phyloP scores from a whole-genome alignment of 1,139 yeast genomes.

The Debaryomyces sp. region DNA sequence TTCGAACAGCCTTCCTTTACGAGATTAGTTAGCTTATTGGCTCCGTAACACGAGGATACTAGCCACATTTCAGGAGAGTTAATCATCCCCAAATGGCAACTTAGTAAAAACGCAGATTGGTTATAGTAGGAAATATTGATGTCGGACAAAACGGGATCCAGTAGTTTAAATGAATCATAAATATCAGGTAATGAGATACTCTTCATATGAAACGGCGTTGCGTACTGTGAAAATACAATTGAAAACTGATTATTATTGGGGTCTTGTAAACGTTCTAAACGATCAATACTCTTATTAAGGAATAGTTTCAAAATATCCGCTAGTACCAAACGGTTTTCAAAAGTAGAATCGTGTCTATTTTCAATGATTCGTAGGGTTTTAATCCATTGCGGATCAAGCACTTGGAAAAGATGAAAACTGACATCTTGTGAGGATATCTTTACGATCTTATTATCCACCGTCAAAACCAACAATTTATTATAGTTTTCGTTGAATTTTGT shows the following conservation, averaged over 20 bases:
- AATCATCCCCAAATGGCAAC: slow-evolving; percentile 30
- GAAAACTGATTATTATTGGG: slow-evolving; percentile 17
- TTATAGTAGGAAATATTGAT: slow-evolving; percentile 26
- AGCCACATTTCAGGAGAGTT: slow-evolving; percentile 30
- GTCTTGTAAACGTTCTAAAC: slow-evolving; percentile 12
- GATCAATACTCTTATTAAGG: slow-evolving; percentile 15
- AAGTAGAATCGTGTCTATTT: slow-evolving; percentile 24
- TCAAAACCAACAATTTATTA: slow-evolving; percentile 36
- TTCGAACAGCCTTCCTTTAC: slow-evolving; percentile 29
- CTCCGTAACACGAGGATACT: slow-evolving; percentile 20
- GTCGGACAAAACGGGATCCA: slow-evolving; percentile 14
- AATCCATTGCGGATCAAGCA: slow-evolving; percentile 27
- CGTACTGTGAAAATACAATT: slow-evolving; percentile 27
- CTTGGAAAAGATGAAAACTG: slow-evolving; percentile 30
- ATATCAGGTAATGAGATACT: slow-evolving; percentile 25
- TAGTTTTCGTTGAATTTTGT: slow-evolving; percentile 37
- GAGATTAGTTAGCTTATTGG: slow-evolving; percentile 24
- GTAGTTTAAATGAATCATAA: slow-evolving; percentile 24
- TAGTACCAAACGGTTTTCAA: slow-evolving; percentile 19
- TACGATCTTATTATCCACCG: slow-evolving; percentile 30
- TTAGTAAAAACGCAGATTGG: slow-evolving; percentile 32
- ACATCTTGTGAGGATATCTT: slow-evolving; percentile 29
- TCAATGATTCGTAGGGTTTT: slow-evolving; percentile 21
- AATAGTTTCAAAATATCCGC: slow-evolving; percentile 25
- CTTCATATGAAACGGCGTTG: slow-evolving; percentile 18